Conservation (phyloP, 768 basidiomycete species). For the Russula sp. region DNA sequence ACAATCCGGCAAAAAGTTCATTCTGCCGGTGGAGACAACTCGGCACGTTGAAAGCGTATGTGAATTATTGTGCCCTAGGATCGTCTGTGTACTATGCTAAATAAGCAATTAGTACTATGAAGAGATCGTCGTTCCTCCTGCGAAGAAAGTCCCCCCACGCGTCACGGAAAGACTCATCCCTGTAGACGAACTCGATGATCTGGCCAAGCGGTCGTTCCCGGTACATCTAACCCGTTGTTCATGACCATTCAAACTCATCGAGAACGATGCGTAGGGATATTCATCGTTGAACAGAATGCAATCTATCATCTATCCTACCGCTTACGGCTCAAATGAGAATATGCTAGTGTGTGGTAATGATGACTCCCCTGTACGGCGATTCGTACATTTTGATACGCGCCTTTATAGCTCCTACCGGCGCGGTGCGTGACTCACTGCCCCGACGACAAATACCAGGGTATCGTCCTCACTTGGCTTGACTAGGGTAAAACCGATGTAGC, state of each 20-base stretch:
- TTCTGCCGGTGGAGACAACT: slow-evolving; percentile 78
- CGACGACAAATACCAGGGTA: not conserved
- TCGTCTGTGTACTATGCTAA: not conserved
- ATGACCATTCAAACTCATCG: not conserved
- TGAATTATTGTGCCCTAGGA: not conserved
- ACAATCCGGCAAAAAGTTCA: slow-evolving; percentile 67
- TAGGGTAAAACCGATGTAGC: slow-evolving; percentile 99
- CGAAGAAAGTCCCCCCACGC: slow-evolving; percentile 68
- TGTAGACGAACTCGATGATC: slow-evolving; percentile 65
- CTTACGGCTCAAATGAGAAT: slow-evolving; percentile 94
- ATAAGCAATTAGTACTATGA: slow-evolving; percentile 43
- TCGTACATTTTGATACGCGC: not conserved
- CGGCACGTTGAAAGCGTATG: slow-evolving; percentile 61
- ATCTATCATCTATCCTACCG: slow-evolving; percentile 89
- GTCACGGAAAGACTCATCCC: slow-evolving; percentile 62
- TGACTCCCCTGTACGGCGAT: not conserved
- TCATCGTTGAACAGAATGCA: slow-evolving; percentile 86
- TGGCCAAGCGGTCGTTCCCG: slow-evolving; percentile 79
- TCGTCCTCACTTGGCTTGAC: not conserved
- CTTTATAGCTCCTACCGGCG: slow-evolving; percentile 86
- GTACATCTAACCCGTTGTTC: slow-evolving; percentile 38
- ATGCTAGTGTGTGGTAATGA: slow-evolving; percentile 80
- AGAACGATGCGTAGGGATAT: slow-evolving; percentile 57
- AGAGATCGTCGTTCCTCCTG: slow-evolving; percentile 86
- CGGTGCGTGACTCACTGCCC: slow-evolving; percentile 47